Evolutionary conservation across 1,139 yeast genomes (phyloP).

Genomic region (Yamadazyma kanchanaburiensis): DNA sequence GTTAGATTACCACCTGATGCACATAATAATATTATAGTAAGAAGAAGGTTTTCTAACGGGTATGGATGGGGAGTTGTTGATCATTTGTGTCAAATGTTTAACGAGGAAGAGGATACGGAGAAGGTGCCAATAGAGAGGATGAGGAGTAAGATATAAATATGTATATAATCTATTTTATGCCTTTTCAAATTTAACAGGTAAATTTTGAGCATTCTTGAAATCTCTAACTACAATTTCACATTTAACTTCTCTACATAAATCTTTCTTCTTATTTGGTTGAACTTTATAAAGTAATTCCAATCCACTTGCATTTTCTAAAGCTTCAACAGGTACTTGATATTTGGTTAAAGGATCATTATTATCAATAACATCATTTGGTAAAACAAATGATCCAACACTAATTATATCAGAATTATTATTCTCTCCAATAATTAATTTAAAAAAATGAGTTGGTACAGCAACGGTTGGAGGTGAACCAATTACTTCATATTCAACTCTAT

Average conservation of each 20-base stretch:
- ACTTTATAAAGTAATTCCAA: constrained; percentile 72
- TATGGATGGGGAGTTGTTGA: constrained; percentile 95
- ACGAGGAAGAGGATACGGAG: constrained; percentile 7
- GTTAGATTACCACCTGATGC: constrained; percentile 91
- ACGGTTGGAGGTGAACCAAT: constrained; percentile 96
- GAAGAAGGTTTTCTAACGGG: constrained; percentile 87
- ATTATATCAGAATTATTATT: constrained; percentile 45
- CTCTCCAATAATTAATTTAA: constrained; percentile 87
- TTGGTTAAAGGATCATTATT: constrained; percentile 67
- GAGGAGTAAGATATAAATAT: constrained; percentile 13
- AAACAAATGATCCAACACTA: constrained; percentile 87
- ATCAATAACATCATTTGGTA: constrained; percentile 78
- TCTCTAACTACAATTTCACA: constrained; percentile 86
- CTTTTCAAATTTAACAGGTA: constrained; percentile 12
- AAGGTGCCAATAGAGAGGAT: constrained; percentile 5
- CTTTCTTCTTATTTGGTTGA: constrained; percentile 56
- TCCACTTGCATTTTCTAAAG: constrained; percentile 84
- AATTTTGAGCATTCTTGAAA: constrained; percentile 51
- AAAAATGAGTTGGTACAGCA: constrained; percentile 97
- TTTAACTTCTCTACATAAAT: constrained; percentile 73
- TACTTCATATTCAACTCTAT: constrained; percentile 80
- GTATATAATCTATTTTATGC: constrained; percentile 4
- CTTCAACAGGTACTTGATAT: constrained; percentile 87
- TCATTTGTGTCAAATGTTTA: constrained; percentile 22
- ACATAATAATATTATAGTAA: constrained; percentile 86